Percentiles rank a stretch among this genome's conserved stretches.
phyloP scores from a whole-genome alignment of 768 basidiomycete genomes.

The Cyathus striatus region DNA sequence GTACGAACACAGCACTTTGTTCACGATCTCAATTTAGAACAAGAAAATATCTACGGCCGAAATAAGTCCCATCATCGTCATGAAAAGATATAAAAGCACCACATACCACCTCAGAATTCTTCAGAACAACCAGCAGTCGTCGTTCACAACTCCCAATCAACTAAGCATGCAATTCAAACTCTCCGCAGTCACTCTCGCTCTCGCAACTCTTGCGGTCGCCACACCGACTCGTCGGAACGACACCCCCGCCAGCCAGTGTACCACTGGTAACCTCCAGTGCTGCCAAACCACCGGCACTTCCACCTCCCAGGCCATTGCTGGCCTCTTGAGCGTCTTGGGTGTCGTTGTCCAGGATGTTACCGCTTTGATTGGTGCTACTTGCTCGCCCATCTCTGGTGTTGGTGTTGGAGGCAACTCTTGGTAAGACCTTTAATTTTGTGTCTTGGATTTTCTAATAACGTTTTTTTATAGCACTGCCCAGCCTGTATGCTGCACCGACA shows the following conservation, averaged over 20 bases:
- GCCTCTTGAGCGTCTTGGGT: not conserved
- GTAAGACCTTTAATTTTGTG: not conserved
- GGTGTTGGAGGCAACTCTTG: not conserved
- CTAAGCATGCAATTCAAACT: slow-evolving; percentile 5
- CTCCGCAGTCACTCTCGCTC: slow-evolving; percentile 2
- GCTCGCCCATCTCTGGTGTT: slow-evolving; percentile 2
- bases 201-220: slow-evolving; percentile 4
- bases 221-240: not conserved
- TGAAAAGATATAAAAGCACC: not conserved
- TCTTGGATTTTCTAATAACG: not conserved
- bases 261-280: not conserved
- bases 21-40: too few species aligned
- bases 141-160: not conserved
- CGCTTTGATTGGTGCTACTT: slow-evolving; percentile 1
- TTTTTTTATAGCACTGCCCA: not conserved
- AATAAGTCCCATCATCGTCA: too few species aligned
- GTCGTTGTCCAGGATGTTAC: slow-evolving; percentile 2
- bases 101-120: not conserved
- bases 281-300: not conserved
- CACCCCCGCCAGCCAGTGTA: too few species aligned
- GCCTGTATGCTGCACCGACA: not conserved
- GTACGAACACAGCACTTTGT: too few species aligned
- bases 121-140: not conserved
- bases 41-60: too few species aligned
- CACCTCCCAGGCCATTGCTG: not conserved